Evolutionary conservation across 352 stramenopile genomes (phyloP).

Genomic region (Halophytophthora batemanensis): DNA sequence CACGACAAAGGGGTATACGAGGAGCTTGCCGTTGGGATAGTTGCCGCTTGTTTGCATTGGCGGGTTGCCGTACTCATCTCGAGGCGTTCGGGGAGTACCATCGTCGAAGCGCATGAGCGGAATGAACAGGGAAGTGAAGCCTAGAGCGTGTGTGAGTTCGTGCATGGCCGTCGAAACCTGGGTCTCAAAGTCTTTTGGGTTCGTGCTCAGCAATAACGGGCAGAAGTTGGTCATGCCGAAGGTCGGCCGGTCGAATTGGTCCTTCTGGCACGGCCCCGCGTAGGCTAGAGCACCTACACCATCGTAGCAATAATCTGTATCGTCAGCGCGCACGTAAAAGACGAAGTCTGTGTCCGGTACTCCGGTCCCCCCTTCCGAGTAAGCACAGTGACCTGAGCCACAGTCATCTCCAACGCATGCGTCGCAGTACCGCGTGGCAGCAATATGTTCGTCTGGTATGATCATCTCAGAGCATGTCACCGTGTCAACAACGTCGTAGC

Average conservation of each 20-base stretch:
- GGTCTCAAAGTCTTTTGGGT: slow-evolving; percentile 42
- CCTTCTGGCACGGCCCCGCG: slow-evolving; percentile 70
- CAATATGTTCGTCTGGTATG: slow-evolving; percentile 58
- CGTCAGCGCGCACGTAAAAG: slow-evolving; percentile 56
- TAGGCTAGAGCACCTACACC: slow-evolving; percentile 47
- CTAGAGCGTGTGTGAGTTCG: slow-evolving; percentile 71
- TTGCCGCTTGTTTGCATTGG: slow-evolving; percentile 14
- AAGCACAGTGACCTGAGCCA: slow-evolving; percentile 23
- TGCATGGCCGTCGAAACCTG: slow-evolving; percentile 67
- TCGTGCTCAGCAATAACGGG: slow-evolving; percentile 42
- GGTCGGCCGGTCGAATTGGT: slow-evolving; percentile 76
- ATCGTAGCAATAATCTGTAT: slow-evolving; percentile 37
- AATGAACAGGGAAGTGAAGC: slow-evolving; percentile 69
- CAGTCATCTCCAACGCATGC: slow-evolving; percentile 40
- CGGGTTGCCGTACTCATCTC: slow-evolving; percentile 41
- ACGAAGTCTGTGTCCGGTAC: slow-evolving; percentile 59
- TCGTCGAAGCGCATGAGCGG: slow-evolving; percentile 60
- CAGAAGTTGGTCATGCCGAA: slow-evolving; percentile 86
- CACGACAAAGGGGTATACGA: slow-evolving; percentile 34
- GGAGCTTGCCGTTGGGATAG: slow-evolving; percentile 52
- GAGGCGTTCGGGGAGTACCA: slow-evolving; percentile 51
- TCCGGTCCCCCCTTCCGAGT: slow-evolving; percentile 24
- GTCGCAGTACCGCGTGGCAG: slow-evolving; percentile 30
- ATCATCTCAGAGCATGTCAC: slow-evolving; percentile 71
- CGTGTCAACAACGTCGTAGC: slow-evolving; percentile 36